Base-by-base conservation (phyloP, 495 filamentous ascomycete species). In the Podospora tetraspora region DNA sequence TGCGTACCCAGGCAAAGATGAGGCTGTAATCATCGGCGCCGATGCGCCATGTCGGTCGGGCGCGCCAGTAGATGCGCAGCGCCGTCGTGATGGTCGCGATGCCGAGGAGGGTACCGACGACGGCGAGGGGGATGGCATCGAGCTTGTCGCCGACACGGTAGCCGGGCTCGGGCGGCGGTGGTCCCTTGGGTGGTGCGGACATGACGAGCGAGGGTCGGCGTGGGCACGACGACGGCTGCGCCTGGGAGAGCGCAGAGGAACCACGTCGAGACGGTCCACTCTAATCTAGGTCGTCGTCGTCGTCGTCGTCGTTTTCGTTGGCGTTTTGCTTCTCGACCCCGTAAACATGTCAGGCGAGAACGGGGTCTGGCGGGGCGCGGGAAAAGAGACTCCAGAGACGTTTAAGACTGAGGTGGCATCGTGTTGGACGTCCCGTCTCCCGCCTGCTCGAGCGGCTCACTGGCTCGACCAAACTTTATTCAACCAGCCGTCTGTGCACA, bases 81-180 rank as follows among this genome's bases (percentile, higher is more conserved):
- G 13, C n/a, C 10, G 62, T 64, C 1, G 62, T 64, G 16, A 56
- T 56, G 43, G n/a, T 25, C 7, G 62, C 62, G 43, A 64, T 56
- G n/a, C 9, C 62, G 22, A 64, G 62, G n/a, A 64, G 62, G 10
- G 24, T 37, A 3, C 62, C 62, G 43, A 64, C 43, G 21, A 37
- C 6, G 10, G 21, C 62, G 22, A 64, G 43, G 6, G 62, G 43
- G 56, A 56, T 56, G 34, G 62, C 62, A 16, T 64, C 62, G 16
- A 64, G 62, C n/a, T 37, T 56, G 43, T 64, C 62, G 62, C 62
- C 62, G 32, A 37, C 60, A 4, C n/a, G 24, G 60, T 62, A 62
- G 23, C 60, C 60, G 3, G 60, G 24, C 23, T 62, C 60, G 29
- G 58, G 58, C 58, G 60, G 60, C 60, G 60, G 60, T 16, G 60